phyloP scores from a whole-genome alignment of 371 early-diverging fungal species.

The Haplosporangium sp. region DNA sequence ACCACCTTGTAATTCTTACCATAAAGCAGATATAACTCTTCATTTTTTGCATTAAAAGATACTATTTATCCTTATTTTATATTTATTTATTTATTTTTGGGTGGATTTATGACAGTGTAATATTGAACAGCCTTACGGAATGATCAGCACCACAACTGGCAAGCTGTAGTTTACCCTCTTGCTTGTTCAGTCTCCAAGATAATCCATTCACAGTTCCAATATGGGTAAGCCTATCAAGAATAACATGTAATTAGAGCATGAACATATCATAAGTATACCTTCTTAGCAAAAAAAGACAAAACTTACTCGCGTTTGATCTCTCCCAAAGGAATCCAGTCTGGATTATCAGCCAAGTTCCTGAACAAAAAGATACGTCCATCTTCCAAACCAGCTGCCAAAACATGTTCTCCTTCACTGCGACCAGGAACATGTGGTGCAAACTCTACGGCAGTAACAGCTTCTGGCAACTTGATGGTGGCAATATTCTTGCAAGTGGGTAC shows the following conservation, averaged over 20 bases:
- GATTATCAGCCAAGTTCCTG: slow-evolving; percentile 25
- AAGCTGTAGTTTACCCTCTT: slow-evolving; percentile 59
- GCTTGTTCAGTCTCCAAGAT: slow-evolving; percentile 66
- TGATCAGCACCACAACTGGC: slow-evolving; percentile 83
- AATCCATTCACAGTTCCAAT: slow-evolving; percentile 73
- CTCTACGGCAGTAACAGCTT: slow-evolving; percentile 85
- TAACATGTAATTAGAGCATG: slow-evolving; percentile 1
- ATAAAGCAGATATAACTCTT: too few relatives aligned
- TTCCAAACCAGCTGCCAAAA: slow-evolving; percentile 88
- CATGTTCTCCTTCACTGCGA: slow-evolving; percentile 56
- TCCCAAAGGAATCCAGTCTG: slow-evolving; percentile 59
- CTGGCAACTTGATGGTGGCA: slow-evolving; percentile 75
- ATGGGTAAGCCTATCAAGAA: slow-evolving; percentile 65
- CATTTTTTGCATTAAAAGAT: too few relatives aligned
- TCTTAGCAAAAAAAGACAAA: background rate
- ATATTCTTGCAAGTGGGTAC: slow-evolving; percentile 55
- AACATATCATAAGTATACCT: background rate
- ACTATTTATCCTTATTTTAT: background rate
- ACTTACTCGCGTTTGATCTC: slow-evolving; percentile 64
- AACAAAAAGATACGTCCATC: slow-evolving; percentile 78
- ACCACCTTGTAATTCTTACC: too few relatives aligned
- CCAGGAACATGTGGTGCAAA: slow-evolving; percentile 70
- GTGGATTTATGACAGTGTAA: slow-evolving; percentile 39
- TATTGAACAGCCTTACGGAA: slow-evolving; percentile 75
- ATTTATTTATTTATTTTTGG: background rate